phyloP scores from a whole-genome alignment of 2,329 filamentous ascomycete species.

The Arthrobotrys conoides region DNA sequence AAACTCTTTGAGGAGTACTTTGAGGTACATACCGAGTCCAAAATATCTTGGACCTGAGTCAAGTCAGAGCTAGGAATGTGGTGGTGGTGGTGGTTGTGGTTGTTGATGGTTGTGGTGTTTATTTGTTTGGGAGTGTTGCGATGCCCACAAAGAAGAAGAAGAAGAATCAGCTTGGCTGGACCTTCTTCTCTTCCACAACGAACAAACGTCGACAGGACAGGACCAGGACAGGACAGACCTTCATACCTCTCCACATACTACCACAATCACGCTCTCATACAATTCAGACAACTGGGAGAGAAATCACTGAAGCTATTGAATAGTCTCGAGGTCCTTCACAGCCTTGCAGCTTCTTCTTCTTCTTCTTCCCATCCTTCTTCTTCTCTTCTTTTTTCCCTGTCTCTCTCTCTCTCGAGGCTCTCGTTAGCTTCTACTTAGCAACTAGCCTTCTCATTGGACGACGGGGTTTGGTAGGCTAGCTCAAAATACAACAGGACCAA shows the following conservation, averaged over 20 bases:
- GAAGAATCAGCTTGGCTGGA: not conserved
- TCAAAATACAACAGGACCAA: not conserved
- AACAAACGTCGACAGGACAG: not conserved
- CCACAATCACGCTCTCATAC: not conserved
- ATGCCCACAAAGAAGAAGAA: conserved; percentile 13
- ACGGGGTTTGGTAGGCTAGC: not conserved
- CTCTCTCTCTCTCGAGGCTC: not conserved
- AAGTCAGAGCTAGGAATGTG: not conserved
- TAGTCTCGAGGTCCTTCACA: too few species aligned
- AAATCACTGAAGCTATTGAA: not conserved
- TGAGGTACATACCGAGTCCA: not conserved
- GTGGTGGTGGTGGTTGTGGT: not conserved
- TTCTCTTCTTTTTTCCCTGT: not conserved
- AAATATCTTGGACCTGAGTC: not conserved
- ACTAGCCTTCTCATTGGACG: not conserved
- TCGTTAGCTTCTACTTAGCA: not conserved
- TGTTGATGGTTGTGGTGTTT: conserved; percentile 21
- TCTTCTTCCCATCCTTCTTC: not conserved
- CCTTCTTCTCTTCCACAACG: not conserved
- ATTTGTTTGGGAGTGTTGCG: conserved; percentile 45
- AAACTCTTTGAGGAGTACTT: not conserved
- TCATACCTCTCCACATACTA: not conserved
- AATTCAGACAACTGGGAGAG: not conserved
- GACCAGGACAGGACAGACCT: too few species aligned
- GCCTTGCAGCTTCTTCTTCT: not conserved